Base-by-base conservation (phyloP, 441 rosid genomes). In the Erodium texanum region DNA sequence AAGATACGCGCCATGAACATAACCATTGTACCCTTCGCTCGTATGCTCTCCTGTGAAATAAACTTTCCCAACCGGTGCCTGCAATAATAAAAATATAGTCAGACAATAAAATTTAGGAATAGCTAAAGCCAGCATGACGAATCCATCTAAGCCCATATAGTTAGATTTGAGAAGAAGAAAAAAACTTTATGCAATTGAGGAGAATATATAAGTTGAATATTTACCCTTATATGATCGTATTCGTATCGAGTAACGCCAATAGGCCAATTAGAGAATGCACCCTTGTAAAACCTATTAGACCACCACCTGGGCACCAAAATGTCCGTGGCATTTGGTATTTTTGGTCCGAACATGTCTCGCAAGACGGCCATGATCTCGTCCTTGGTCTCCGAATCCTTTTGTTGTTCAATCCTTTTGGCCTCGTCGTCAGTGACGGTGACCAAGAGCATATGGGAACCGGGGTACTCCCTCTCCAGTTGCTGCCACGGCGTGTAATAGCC, bases 241-340 rank as follows among this genome's bases (percentile, higher is more conserved):
- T 56, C 62, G 62, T 18, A 56, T 56, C 24, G 24, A 10, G 24
- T 56, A 19, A 56, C 62, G 0, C 62, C 62, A 20, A 56, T 56
- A 18, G 62, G 62, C 62, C 62, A 56, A 20, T 56, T 56, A 0
- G 62, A 56, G 24, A 18, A 56, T 5, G 62, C 19, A 19, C 62
- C 62, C 24, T 56, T 56, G 62, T 56, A 56, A 12, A 56, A 56
- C 62, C 24, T 56, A 20, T 56, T 56, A 18, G 62, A 56, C 62
- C 62, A 56, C 62, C 62, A 56, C 10, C n/a, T 56, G 0, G 62
- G 62, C 22, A 56, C 62, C 24, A 56, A 56, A 15, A 56, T 56
- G 10, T 56, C 62, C 62, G 62, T 56, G 24, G 62, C 62, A 18
- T 56, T 19, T 1, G 62, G 62, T 18, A 56, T 56, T 18, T 56